Base-by-base conservation (phyloP, 441 rosid species). In the Erodium moschatum region DNA sequence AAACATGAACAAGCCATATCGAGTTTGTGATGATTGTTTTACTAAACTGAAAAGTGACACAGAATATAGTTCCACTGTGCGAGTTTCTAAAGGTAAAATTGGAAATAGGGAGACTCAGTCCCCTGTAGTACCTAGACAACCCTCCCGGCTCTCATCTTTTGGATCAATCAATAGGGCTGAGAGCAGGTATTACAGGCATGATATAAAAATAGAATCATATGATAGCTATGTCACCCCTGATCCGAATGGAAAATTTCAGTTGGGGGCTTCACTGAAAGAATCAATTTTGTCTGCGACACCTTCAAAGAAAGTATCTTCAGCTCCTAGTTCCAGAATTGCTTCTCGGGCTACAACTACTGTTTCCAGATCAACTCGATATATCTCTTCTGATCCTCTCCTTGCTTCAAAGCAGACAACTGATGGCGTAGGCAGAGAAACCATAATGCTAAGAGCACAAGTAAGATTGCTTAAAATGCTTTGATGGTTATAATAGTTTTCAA, bases 231-330 rank as follows among this genome's bases (percentile, higher is more conserved):
- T 89, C 71, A 87, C 95, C 1, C 95, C 97, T 58, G 76, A 83
- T 70, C 91, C 90, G 40, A 88, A 78, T 83, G 89, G 91, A 74
- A 83, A 88, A 70, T 87, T 89, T 27, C 96, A 91, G 58, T 83
- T 87, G 85, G 91, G 91, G 72, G 86, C 87, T 76, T 81, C 84
- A 65, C 81, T 92, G 65, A 91, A 85, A 81, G 84, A 96, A 66
- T 82, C 88, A 58, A 89, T 83, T 79, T 94, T 92, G 12, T 84
- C 84, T 70, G 91, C 88, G 76, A 92, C 89, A 72, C 82, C 95
- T 65, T 93, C 98, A 54, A 93, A 91, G 84, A 93, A 91, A 73
- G 81, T 87, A 75, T 91, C 88, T 80, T 91, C 98, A 63, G 98
- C 97, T 82, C 96, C 95, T 75, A 96, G 97, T 66, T 89, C 97